Conservation (phyloP, 2,329 filamentous ascomycete species). For the Aureobasidium sp. region DNA sequence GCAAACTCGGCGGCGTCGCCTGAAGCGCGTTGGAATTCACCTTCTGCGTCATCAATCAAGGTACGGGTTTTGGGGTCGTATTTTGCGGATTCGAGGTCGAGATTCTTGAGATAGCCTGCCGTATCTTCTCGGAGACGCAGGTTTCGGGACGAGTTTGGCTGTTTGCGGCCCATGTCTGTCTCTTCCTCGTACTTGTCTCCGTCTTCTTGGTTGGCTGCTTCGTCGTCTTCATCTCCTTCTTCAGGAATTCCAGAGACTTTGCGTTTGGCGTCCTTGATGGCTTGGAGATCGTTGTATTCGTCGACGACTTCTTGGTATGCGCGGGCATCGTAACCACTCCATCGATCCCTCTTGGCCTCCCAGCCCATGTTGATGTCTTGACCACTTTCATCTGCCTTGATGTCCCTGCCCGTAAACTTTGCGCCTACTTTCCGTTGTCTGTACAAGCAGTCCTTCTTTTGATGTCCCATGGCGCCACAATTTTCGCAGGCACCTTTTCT, state of each 20-base stretch:
- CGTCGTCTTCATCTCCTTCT: slow-evolving; percentile 24
- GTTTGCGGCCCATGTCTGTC: slow-evolving; percentile 90
- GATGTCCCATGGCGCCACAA: slow-evolving; percentile 94
- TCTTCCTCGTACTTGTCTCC: slow-evolving; percentile 77
- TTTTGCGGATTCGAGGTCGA: slow-evolving; percentile 92
- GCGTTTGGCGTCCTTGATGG: slow-evolving; percentile 46
- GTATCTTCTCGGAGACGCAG: slow-evolving; percentile 91
- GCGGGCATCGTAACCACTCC: slow-evolving; percentile 92
- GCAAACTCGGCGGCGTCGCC: slow-evolving; percentile 93
- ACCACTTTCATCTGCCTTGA: slow-evolving; percentile 82
- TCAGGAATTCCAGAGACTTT: slow-evolving; percentile 24
- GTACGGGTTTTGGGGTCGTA: slow-evolving; percentile 95
- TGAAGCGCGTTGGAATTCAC: slow-evolving; percentile 80
- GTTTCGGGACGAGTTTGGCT: slow-evolving; percentile 83
- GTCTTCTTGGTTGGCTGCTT: slow-evolving; percentile 43
- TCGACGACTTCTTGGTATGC: slow-evolving; percentile 84
- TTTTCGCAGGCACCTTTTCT: slow-evolving; percentile 98
- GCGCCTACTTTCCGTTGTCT: slow-evolving; percentile 83
- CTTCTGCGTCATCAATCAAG: slow-evolving; percentile 87
- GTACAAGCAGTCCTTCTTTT: slow-evolving; percentile 85
- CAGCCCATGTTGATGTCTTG: slow-evolving; percentile 83
- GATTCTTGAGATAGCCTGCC: slow-evolving; percentile 88
- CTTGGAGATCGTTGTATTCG: slow-evolving; percentile 80
- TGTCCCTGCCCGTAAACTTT: slow-evolving; percentile 85
- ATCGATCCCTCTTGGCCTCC: slow-evolving; percentile 95